Evolutionary conservation across 108 stramenopile genomes (phyloP), one percentile per base, ranked within the genome.

Genomic region (Skeletonema tropicum): DNA sequence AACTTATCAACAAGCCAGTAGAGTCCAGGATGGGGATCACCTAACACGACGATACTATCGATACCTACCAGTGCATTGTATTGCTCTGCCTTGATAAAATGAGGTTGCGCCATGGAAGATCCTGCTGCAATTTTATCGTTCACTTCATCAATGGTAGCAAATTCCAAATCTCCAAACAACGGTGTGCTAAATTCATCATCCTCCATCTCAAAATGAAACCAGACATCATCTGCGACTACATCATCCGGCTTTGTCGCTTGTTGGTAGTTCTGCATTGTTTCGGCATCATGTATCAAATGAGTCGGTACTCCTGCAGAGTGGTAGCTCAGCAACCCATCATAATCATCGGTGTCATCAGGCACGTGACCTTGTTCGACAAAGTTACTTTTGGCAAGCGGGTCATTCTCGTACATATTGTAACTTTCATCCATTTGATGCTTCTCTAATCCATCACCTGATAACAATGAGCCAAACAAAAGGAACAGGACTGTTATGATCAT

Each of bases 41-140:
- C 73, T 29, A 81, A 39, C n/a, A 81, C 80, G 21, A 70, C 70
- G 59, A 81, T 81, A 0, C 64, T 74, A 39, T 81, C 73, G 19
- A 81, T 71, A 12, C 55, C 69, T 52, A 17, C 31, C 29, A 79
- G 3, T 12, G 26, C 33, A 64, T 67, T 65, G 46, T 49, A 73
- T 38, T 58, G 57, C 39, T 64, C 46, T 41, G 30, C 64, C 23
- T 41, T 14, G 5, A 33, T 46, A 17, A 32, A 3, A 49, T 61
- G 60, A 71, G 62, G 19, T 45, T 58, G 41, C 2, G 60, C 13
- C n/a, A 60, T 29, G 29, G 32, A 45, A 41, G 32, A 17, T 15
- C 31, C 63, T 33, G 60, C 63, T 19, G 10, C 59, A 30, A 14
- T 68, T 29, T 21, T 29, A 48, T 46, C 57, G 21, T 57, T 29